Evolutionary conservation across 2,329 filamentous ascomycete genomes (phyloP).

Genomic region (Aspergillus luchuensis): DNA sequence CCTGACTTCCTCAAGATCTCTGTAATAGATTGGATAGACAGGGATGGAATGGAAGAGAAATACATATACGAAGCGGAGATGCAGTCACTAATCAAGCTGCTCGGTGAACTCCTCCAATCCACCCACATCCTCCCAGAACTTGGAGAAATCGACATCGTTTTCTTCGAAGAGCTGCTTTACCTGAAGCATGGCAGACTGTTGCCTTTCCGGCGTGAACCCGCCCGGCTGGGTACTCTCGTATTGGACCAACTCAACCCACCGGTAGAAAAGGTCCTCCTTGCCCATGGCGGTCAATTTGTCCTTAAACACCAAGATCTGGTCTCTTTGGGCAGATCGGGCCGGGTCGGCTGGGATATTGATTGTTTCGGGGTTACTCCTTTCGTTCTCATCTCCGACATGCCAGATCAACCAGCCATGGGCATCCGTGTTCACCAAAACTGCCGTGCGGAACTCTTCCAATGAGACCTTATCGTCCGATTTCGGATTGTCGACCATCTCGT

Average conservation of each 20-base stretch:
- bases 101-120: conserved; percentile 61
- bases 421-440: conserved; percentile 69
- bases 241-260: conserved; percentile 91
- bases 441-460: conserved; percentile 69
- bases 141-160: conserved; percentile 79
- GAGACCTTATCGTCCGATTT: conserved; percentile 39
- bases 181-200: conserved; percentile 70
- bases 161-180: conserved; percentile 74
- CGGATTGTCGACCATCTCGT: conserved; percentile 62
- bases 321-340: conserved; percentile 42
- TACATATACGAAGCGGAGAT: no score
- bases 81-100: conserved; percentile 37
- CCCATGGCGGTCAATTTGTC: conserved; percentile 73
- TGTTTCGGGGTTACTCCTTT: not conserved
- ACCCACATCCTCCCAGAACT: conserved; percentile 72
- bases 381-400: conserved; percentile 59
- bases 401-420: conserved; percentile 71
- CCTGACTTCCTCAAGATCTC: no score
- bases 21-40: no score
- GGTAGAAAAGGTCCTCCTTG: conserved; percentile 87
- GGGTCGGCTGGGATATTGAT: conserved; percentile 41
- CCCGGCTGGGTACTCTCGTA: conserved; percentile 78
- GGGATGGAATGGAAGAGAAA: no score
- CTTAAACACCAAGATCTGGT: conserved; percentile 78
- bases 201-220: conserved; percentile 74